Evolutionary conservation across 2,329 filamentous ascomycete species (phyloP), one percentile per base, ranked within the genome.

Genomic region (Sclerotinia subarctica): DNA sequence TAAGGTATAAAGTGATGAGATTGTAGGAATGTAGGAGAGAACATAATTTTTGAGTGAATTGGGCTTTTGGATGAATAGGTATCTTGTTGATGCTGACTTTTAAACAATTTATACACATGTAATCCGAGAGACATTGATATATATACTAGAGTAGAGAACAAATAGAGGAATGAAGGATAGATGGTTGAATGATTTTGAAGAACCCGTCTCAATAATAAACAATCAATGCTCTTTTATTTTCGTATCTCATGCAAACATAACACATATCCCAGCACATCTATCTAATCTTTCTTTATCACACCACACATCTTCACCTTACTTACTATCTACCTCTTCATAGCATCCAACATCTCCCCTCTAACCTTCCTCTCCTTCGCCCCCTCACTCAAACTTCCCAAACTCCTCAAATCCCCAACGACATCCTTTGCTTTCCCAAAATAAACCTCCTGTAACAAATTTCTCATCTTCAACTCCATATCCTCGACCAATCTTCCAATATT

Each of bases 391-490:
- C 90, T 89, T 64, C 88, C 88, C 72, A 96, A 86, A 80, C 94
- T 98, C 78, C 95, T 86, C 80, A 99, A 81, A 79, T 99, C 94
- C 67, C 94, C 95, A 4, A 99, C 94, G 3, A 99, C 93, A 80
- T 99, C 95, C 86, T 96, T 97, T 67, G 95, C 94, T 84, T 99
- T 99, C 78, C 95, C 95, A 81, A 99, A 99, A 82, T 99, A 99
- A 62, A 99, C 95, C 81, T 99, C 95, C 84, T 99, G 94, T 78
- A 99, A 83, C 80, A 98, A 80, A 80, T 99, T 99, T 73, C 95
- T 88, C 95, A 99, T 98, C 85, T 97, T 97, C 78, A 97, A 88
- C 82, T 99, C 95, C 95, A 99, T 98, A 80, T 99, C 95, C 84
- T 99, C 95, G 64, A 99, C 94, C 77, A 99, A 85, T 72, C 90